Percentiles rank a stretch among this genome's conserved stretches.
These are phyloP conservation scores for Drechslera avenae DNA, from an alignment of 2,329 filamentous ascomycete species.

Conservation along the genomic window DNA sequence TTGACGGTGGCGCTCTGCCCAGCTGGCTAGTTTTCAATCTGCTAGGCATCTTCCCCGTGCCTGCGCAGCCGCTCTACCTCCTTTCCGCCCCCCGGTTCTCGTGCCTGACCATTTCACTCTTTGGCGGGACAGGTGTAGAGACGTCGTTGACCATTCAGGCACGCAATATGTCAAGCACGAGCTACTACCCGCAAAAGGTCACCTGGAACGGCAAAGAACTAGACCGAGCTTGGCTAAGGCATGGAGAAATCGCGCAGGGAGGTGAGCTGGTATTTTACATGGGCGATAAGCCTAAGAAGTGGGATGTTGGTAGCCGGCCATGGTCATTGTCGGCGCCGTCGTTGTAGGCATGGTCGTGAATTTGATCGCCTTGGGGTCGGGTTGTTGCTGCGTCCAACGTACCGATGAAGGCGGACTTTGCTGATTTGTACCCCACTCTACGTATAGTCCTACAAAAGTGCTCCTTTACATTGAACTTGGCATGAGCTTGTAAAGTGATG, in stretches of 20 bases:
- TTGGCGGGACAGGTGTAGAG: conserved; percentile 7
- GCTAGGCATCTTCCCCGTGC: conserved; percentile 51
- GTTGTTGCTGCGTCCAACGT: too few relatives aligned
- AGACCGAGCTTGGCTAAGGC: conserved; percentile 8
- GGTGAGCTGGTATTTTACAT: conserved; percentile 12
- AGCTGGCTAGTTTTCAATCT: conserved; percentile 55
- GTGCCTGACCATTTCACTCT: conserved; percentile 3
- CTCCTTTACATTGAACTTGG: too few relatives aligned
- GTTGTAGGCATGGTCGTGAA: conserved; percentile 3
- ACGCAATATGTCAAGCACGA: conserved; percentile 7
- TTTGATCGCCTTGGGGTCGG: neutral
- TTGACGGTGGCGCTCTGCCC: conserved; percentile 50
- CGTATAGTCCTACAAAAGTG: too few relatives aligned
- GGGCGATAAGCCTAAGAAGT: conserved; percentile 3
- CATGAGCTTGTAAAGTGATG: too few relatives aligned
- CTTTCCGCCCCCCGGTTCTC: conserved; percentile 48
- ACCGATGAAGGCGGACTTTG: too few relatives aligned
- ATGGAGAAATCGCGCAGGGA: conserved; percentile 6
- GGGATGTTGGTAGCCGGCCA: conserved; percentile 9
- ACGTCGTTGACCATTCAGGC: conserved; percentile 5
- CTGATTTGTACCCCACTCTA: too few relatives aligned
- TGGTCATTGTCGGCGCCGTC: conserved; percentile 10
- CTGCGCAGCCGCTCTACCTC: conserved; percentile 50
- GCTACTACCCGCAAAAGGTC: conserved; percentile 8
- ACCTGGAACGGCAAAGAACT: conserved; percentile 6